phyloP scores from a whole-genome alignment of 305 asterid species.

The Coffea humblotiana region DNA sequence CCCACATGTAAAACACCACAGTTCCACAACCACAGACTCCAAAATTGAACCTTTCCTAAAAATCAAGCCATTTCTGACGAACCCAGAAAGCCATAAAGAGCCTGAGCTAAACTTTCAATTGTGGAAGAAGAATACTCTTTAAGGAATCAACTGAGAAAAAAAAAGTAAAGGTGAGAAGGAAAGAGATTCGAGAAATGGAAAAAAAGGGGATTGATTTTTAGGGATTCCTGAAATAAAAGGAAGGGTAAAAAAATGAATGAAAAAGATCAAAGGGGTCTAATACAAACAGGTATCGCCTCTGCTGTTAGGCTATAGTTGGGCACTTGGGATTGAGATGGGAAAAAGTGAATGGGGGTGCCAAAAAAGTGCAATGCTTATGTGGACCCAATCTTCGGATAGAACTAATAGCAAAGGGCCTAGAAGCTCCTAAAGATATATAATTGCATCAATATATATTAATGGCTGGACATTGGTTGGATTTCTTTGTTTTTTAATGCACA shows the following conservation, averaged over 20 bases:
- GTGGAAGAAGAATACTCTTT: slow-evolving; percentile 29
- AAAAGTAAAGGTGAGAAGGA: slow-evolving; percentile 8
- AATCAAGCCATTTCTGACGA: slow-evolving; percentile 21
- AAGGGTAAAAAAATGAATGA: background rate
- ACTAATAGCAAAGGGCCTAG: background rate
- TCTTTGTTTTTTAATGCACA: background rate
- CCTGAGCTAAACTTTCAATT: slow-evolving; percentile 12
- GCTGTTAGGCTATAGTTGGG: no score
- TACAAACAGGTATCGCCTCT: background rate
- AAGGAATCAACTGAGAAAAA: background rate
- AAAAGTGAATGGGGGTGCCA: background rate
- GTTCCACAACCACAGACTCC: slow-evolving; percentile 20
- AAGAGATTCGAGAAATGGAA: slow-evolving; percentile 19
- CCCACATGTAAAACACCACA: slow-evolving; percentile 24
- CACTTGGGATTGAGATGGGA: slow-evolving; percentile 11
- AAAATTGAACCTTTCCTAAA: slow-evolving; percentile 27
- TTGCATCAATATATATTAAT: slow-evolving; percentile 12
- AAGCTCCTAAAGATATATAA: slow-evolving; percentile 18
- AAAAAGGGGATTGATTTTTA: background rate
- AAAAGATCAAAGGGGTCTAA: background rate
- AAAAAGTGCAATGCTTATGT: slow-evolving; percentile 33
- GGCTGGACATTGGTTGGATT: background rate
- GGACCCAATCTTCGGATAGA: slow-evolving; percentile 48
- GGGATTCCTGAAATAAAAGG: slow-evolving; percentile 11
- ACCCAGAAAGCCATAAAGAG: slow-evolving; percentile 11